Evolutionary conservation across 163 green algal species (phyloP).

Genomic region (Trebouxia gelatinosa): DNA sequence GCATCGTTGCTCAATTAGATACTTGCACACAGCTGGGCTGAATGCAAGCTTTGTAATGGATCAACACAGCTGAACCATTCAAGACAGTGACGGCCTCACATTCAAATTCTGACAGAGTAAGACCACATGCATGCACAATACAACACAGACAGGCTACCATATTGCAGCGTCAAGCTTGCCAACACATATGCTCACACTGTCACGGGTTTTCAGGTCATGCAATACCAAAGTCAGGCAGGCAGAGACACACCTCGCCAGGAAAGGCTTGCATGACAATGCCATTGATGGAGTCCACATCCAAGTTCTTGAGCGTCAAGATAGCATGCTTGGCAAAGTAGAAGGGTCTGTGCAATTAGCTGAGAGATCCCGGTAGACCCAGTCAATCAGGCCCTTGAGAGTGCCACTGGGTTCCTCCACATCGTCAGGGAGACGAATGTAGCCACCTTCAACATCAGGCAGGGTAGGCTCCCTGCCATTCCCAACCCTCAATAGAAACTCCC

Average conservation of each 20-base stretch:
- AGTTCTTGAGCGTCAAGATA: neutral
- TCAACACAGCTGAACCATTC: too few species aligned
- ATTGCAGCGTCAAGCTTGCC: neutral
- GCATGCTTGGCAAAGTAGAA: neutral
- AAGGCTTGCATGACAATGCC: neutral
- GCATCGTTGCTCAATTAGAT: neutral
- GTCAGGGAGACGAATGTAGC: neutral
- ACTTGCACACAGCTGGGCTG: neutral
- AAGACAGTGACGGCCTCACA: too few species aligned
- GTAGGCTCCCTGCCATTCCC: conserved; percentile 4
- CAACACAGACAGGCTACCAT: neutral
- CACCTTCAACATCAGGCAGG: neutral
- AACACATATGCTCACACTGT: neutral
- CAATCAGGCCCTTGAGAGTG: neutral
- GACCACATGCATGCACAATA: neutral
- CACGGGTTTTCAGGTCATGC: neutral
- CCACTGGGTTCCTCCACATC: neutral
- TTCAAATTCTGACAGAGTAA: neutral
- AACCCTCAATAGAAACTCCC: neutral
- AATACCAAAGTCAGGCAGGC: too few species aligned
- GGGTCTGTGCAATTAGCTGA: neutral
- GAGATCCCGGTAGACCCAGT: neutral
- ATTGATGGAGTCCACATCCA: conserved; percentile 10
- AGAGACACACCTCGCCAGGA: conserved; percentile 5
- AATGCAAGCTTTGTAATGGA: neutral